Conservation (phyloP, 108 stramenopile species). For the Nitzschia sp. region DNA sequence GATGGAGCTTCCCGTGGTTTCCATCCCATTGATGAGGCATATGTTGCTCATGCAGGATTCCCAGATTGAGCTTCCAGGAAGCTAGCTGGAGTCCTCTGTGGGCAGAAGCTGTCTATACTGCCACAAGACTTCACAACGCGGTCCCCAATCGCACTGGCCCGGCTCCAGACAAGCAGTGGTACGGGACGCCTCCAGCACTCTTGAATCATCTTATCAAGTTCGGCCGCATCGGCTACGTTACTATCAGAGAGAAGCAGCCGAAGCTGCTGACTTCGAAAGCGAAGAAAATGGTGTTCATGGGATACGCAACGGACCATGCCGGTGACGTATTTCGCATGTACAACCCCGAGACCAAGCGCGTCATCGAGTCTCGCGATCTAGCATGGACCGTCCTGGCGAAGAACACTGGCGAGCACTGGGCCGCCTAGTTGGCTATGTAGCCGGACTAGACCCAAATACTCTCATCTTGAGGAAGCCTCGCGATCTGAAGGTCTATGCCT, state of each 20-base stretch:
- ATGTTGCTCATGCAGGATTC: no score
- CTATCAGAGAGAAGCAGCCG: neutral
- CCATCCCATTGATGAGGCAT: no score
- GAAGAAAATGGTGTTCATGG: neutral
- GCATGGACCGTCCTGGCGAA: conserved; percentile 10
- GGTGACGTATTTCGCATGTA: neutral
- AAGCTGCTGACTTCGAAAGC: neutral
- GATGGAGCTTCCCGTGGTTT: no score
- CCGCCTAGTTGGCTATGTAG: neutral
- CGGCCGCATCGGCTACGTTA: conserved; percentile 16
- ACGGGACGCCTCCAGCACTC: neutral
- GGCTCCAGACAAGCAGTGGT: neutral
- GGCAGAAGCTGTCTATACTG: conserved; percentile 8
- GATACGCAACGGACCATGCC: neutral
- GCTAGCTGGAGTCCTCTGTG: no score
- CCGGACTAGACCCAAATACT: neutral
- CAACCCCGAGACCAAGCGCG: neutral
- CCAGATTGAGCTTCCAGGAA: no score
- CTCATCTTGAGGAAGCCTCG: neutral
- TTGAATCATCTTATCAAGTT: neutral
- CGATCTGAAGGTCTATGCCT: neutral
- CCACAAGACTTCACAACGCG: conserved; percentile 3
- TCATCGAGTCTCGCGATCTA: neutral
- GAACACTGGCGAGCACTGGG: conserved; percentile 6
- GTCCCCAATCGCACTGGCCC: neutral